Percentiles rank a stretch among this genome's conserved stretches.
Evolutionary conservation across 2,329 filamentous ascomycete species (phyloP).

Genomic region (Rosellinia necatrix): DNA sequence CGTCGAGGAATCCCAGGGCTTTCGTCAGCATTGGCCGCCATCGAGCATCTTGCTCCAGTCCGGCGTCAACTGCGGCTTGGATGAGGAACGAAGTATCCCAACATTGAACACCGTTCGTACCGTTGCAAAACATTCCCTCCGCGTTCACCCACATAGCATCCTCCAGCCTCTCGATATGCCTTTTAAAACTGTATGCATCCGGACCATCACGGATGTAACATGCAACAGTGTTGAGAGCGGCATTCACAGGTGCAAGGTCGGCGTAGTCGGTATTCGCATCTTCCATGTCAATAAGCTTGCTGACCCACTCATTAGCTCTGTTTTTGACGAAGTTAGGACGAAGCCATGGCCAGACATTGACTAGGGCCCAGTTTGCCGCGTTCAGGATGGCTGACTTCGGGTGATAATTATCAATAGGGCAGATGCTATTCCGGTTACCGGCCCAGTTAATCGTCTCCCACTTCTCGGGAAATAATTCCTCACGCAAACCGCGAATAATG

Average conservation of each 20-base stretch:
- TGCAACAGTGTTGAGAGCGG: conserved; percentile 84
- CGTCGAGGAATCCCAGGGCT: conserved; percentile 83
- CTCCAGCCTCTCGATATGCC: conserved; percentile 79
- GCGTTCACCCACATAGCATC: conserved; percentile 92
- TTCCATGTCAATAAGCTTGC: conserved; percentile 84
- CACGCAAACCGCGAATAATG: conserved; percentile 70
- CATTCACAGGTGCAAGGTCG: conserved; percentile 86
- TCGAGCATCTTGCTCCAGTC: conserved; percentile 74
- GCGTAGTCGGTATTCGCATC: conserved; percentile 91
- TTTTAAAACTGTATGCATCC: conserved; percentile 69
- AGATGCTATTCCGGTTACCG: conserved; percentile 80
- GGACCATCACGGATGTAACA: conserved; percentile 87
- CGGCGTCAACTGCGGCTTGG: conserved; percentile 79
- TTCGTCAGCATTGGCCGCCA: conserved; percentile 84
- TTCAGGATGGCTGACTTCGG: conserved; percentile 88
- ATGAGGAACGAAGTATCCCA: conserved; percentile 96
- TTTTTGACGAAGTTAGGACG: conserved; percentile 68
- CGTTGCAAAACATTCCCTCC: conserved; percentile 93
- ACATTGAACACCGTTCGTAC: conserved; percentile 96
- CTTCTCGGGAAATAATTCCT: conserved; percentile 82
- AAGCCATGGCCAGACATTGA: conserved; percentile 80
- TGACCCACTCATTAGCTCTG: conserved; percentile 79
- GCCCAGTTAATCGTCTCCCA: conserved; percentile 80
- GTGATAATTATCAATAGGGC: conserved; percentile 83
- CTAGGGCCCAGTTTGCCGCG: conserved; percentile 75